Evolutionary conservation across 148 eudicot genomes (phyloP).

Genomic region (Rhododendron griersonianum): DNA sequence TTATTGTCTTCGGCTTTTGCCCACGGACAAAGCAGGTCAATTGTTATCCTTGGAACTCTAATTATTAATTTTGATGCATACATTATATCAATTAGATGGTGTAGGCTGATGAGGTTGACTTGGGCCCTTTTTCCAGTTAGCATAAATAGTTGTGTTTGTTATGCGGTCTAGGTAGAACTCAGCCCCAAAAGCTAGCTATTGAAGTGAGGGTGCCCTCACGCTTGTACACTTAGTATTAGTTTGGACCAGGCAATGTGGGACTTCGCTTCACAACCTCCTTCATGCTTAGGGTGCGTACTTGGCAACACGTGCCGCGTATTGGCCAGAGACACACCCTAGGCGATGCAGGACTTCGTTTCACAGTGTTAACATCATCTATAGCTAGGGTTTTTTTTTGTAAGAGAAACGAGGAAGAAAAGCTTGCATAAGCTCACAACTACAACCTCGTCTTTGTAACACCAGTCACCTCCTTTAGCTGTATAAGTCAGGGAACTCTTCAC

Average conservation of each 20-base stretch:
- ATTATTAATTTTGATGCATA: not conserved
- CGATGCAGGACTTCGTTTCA: too few relatives aligned
- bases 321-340: not conserved
- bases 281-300: not conserved
- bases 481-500: not conserved
- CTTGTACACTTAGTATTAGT: not conserved
- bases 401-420: not conserved
- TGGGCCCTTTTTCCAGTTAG: not conserved
- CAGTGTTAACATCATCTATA: too few relatives aligned
- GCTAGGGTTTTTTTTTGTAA: not conserved
- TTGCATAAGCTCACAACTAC: not conserved
- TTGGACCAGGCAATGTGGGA: not conserved
- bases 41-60: not conserved
- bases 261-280: not conserved
- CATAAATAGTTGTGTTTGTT: not conserved
- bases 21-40: conserved; percentile 89
- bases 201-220: not conserved
- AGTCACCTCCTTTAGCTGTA: not conserved
- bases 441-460: not conserved
- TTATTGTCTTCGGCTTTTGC: conserved; percentile 82
- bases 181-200: not conserved
- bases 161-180: not conserved
- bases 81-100: not conserved
- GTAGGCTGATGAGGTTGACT: not conserved
- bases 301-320: not conserved